A percentile compares a stretch with the other conserved stretches of the same genome.
Conservation (phyloP, 1,284 basidiomycete genomes). For the Rhodotorula sp. region DNA sequence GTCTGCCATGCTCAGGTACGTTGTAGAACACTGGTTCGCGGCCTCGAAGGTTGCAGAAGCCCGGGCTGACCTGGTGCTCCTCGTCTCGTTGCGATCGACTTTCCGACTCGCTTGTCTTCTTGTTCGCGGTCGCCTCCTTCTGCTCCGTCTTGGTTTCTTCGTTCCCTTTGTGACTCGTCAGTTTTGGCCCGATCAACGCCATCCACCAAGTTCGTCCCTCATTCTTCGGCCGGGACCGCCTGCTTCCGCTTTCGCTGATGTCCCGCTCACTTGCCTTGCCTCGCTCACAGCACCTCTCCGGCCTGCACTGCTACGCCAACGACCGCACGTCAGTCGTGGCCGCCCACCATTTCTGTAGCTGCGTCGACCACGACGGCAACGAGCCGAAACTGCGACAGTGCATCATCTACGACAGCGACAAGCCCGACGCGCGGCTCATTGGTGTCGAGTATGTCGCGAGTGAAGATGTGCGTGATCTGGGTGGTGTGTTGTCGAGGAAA, state of each 20-base stretch:
- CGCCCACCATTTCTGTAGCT: slow-evolving; percentile 31
- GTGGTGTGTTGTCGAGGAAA: background rate
- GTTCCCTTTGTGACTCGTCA: background rate
- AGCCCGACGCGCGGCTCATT: slow-evolving; percentile 55
- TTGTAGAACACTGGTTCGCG: background rate
- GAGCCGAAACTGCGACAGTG: slow-evolving; percentile 21
- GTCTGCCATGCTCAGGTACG: slow-evolving; percentile 15
- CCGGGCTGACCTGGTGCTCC: too few relatives aligned
- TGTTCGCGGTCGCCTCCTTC: too few relatives aligned
- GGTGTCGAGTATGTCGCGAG: slow-evolving; percentile 59
- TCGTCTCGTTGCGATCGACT: too few relatives aligned
- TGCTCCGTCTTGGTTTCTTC: background rate
- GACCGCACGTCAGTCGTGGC: slow-evolving; percentile 1
- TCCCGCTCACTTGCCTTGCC: background rate
- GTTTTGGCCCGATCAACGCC: slow-evolving; percentile 25
- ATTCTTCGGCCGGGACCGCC: background rate
- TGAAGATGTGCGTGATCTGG: slow-evolving; percentile 46
- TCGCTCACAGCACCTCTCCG: slow-evolving; percentile 1
- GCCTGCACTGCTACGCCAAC: slow-evolving; percentile 24
- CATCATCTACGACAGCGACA: slow-evolving; percentile 55
- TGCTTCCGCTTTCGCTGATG: background rate
- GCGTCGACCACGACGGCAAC: background rate
- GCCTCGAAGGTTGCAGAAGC: too few relatives aligned
- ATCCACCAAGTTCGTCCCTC: slow-evolving; percentile 29
- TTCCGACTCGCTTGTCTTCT: too few relatives aligned